Conservation (phyloP, 2,329 filamentous ascomycete genomes). For the Xylariaceae sp. region DNA sequence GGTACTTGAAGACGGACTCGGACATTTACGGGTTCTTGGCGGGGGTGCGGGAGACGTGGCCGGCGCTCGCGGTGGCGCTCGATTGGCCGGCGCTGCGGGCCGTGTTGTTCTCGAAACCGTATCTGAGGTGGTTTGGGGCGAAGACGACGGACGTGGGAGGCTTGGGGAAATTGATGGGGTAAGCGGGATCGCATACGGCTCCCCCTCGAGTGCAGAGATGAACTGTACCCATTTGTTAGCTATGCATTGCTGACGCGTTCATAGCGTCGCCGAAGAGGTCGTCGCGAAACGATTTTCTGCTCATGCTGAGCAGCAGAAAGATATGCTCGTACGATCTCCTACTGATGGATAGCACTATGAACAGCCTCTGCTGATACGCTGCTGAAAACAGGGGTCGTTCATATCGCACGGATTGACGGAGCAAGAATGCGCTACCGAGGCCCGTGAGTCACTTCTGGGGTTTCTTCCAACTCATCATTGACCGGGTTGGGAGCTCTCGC, state of each 20-base stretch:
- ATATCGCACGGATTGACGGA: neutral
- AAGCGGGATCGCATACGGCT: neutral
- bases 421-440: neutral
- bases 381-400: slow-evolving; percentile 5
- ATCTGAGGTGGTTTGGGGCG: slow-evolving; percentile 32
- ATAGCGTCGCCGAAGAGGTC: slow-evolving; percentile 8
- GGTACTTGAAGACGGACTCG: slow-evolving; percentile 37
- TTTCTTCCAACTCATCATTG: no score
- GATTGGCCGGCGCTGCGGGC: slow-evolving; percentile 38
- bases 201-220: neutral
- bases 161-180: slow-evolving; percentile 25
- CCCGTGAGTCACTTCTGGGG: no score
- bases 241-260: slow-evolving; percentile 6
- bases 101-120: slow-evolving; percentile 26
- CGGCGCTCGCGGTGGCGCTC: slow-evolving; percentile 33
- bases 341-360: neutral
- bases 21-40: slow-evolving; percentile 41
- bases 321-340: slow-evolving; percentile 18
- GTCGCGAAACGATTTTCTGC: slow-evolving; percentile 5
- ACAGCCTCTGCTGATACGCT: slow-evolving; percentile 23
- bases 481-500: no score
- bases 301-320: slow-evolving; percentile 2
- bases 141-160: slow-evolving; percentile 28
- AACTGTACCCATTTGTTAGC: no score
- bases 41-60: slow-evolving; percentile 32